Conservation (phyloP, 345 rosid genomes). For the Eucalyptus pumila region DNA sequence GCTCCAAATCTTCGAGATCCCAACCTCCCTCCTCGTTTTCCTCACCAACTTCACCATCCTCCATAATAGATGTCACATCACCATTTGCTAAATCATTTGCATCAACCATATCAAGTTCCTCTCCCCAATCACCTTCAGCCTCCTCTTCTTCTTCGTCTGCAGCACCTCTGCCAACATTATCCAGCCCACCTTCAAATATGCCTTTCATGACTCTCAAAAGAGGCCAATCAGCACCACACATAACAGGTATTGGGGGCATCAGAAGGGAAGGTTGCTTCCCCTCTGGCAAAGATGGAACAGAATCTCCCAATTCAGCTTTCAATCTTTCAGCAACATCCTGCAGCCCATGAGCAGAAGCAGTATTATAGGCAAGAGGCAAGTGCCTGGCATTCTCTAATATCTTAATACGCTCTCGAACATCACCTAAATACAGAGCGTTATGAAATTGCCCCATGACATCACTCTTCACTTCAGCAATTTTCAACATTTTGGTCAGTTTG, state of each 20-base stretch:
- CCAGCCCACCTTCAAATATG: conserved; percentile 84
- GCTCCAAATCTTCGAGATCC: conserved; percentile 89
- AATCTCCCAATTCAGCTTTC: conserved; percentile 59
- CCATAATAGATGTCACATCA: conserved; percentile 40
- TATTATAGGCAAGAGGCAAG: conserved; percentile 76
- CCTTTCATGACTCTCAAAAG: conserved; percentile 90
- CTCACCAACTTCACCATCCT: conserved; percentile 54
- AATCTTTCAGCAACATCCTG: conserved; percentile 61
- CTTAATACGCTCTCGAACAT: conserved; percentile 78
- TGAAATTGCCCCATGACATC: conserved; percentile 97
- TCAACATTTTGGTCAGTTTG: conserved; percentile 81
- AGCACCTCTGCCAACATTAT: conserved; percentile 33
- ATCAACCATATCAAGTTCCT: conserved; percentile 65
- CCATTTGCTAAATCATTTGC: conserved; percentile 58
- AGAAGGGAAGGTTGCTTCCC: conserved; percentile 63
- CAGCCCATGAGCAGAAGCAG: conserved; percentile 81
- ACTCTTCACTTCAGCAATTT: conserved; percentile 85
- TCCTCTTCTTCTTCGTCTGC: conserved; percentile 67
- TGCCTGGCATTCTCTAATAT: conserved; percentile 89
- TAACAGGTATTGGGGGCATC: conserved; percentile 66
- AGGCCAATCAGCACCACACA: conserved; percentile 93
- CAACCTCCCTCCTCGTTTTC: conserved; percentile 76
- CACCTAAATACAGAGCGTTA: conserved; percentile 83
- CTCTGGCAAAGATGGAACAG: conserved; percentile 64
- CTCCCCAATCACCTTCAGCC: conserved; percentile 77